phyloP scores from a whole-genome alignment of 331 rosid genomes.

The Acacia pycnantha region DNA sequence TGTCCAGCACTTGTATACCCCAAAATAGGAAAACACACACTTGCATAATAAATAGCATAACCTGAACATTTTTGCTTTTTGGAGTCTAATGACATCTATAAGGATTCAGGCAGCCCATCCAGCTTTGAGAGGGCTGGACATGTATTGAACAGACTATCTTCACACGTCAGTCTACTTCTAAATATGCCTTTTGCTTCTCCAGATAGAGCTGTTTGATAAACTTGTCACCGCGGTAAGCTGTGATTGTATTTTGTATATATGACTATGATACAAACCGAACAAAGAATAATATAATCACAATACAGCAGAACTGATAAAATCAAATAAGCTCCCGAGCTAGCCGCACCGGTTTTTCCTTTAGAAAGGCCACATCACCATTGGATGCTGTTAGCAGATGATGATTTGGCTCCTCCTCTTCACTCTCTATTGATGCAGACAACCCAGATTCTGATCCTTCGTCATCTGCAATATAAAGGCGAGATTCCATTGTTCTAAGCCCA shows the following conservation, averaged over 20 bases:
- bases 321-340: constrained; percentile 52
- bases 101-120: not conserved
- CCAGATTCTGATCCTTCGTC: constrained; percentile 71
- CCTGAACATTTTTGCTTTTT: not conserved
- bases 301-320: constrained; percentile 22
- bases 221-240: constrained; percentile 20
- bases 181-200: constrained; percentile 6
- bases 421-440: constrained; percentile 51
- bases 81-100: not conserved
- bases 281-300: constrained; percentile 10
- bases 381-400: constrained; percentile 65
- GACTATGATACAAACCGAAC: constrained; percentile 28
- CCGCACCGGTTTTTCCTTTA: constrained; percentile 67
- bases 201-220: constrained; percentile 17
- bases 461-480: constrained; percentile 40
- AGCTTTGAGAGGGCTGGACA: constrained; percentile 24
- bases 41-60: not conserved
- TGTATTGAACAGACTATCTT: constrained; percentile 10
- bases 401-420: constrained; percentile 61
- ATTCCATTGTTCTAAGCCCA: not conserved
- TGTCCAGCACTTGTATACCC: not conserved
- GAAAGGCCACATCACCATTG: constrained; percentile 52
- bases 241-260: not conserved
- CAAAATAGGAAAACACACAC: not conserved
- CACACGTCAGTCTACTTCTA: constrained; percentile 13